Evolutionary conservation across 2,329 filamentous ascomycete species (phyloP), one percentile per base, ranked within the genome.

Genomic region (Claviceps cyperi): DNA sequence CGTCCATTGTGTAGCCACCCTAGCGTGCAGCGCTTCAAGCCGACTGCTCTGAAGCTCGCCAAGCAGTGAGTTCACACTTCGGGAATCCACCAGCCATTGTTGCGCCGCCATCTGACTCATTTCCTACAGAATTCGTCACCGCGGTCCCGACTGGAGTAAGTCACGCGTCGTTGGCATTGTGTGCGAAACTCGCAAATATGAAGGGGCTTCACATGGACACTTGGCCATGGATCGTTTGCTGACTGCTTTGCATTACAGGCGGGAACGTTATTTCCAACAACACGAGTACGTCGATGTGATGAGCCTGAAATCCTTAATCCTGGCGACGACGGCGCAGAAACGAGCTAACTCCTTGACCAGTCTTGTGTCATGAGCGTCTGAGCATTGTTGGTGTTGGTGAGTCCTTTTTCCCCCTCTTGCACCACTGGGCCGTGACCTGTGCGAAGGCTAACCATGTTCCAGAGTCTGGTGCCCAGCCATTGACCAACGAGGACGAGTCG

Each of bases 121-220:
- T 7, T 3, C 19, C 46, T 41, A 40, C 66, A 94, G 88, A 66
- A 80, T 96, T 65, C 89, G 94, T 62, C 92, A 98, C 72, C 84
- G 92, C 69, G 92, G 92, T 60, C 92, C 92, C 62, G 92, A 98
- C 75, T 98, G 92, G 92, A 95, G 88, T 92, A 75, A 84, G 86
- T 80, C 46, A 44, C 14, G 49, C 50, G 38, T 49, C 44, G 13
- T 13, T 7, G 36, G 41, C 46, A 37, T 32, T 32, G 28, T 32
- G 28, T 32, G 28, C 9, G 24, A 22, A n/a, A 2, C 5, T 35
- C 14, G n/a, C 19, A 9, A 28, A 28, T 28, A 28, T 28, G 9
- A 9, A 22, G 19, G 13, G 13, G 19, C 15, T 41, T 19, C 36
- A 8, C n/a, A 6, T 6, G 5, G 6, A 40, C 38, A 40, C 21